Conservation (phyloP, 768 basidiomycete species). For the Mycena kentingensis region DNA sequence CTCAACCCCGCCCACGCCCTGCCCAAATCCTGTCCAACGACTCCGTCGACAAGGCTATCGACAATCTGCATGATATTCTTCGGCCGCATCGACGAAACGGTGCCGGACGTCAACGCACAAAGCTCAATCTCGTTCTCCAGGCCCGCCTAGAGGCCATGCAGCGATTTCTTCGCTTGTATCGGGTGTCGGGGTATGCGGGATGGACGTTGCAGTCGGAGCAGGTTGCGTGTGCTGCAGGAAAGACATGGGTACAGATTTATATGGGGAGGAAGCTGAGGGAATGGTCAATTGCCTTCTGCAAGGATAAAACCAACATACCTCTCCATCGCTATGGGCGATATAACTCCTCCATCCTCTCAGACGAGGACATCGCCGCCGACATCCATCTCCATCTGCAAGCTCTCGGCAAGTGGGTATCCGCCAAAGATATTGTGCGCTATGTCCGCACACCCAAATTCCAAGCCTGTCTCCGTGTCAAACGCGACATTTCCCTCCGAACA, state of each 20-base stretch:
- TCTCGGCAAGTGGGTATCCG: slow-evolving; percentile 22
- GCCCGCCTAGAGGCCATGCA: slow-evolving; percentile 4
- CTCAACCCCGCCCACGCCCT: no score
- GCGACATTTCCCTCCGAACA: slow-evolving; percentile 18
- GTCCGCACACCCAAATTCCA: slow-evolving; percentile 15
- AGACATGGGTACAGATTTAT: background rate
- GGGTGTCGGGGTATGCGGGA: background rate
- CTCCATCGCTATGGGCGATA: background rate
- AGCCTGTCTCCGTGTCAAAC: slow-evolving; percentile 15
- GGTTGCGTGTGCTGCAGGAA: background rate
- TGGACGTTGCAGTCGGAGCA: slow-evolving; percentile 6
- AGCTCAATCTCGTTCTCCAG: background rate
- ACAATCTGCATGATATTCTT: background rate
- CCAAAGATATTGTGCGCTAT: slow-evolving; percentile 21
- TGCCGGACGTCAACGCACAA: background rate
- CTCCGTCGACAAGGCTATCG: background rate
- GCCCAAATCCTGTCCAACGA: background rate
- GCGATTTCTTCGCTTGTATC: slow-evolving; percentile 2
- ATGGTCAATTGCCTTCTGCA: slow-evolving; percentile 3
- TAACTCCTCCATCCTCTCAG: slow-evolving; percentile 4
- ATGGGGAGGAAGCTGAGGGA: slow-evolving; percentile 1
- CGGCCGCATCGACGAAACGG: background rate
- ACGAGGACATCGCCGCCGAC: slow-evolving; percentile 21
- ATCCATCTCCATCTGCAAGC: slow-evolving; percentile 21
- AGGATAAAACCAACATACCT: background rate